Evolutionary conservation across 2,329 filamentous ascomycete genomes (phyloP), one percentile per base, ranked within the genome.

Genomic region (Aaosphaeria arxii): DNA sequence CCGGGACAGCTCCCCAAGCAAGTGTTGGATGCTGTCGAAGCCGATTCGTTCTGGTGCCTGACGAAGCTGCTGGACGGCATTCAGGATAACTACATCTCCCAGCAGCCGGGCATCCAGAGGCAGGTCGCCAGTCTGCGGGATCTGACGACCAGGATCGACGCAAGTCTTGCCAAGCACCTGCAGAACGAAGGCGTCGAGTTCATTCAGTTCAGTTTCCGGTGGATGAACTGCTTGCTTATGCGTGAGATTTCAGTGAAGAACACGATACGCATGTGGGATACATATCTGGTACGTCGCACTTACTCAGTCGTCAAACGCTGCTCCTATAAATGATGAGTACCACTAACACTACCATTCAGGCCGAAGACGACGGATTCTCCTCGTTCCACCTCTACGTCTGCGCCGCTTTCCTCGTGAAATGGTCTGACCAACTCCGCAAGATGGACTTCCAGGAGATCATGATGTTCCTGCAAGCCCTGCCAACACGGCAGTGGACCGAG

Each of bases 181-280:
- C 90, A 96, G 66, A 82, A 82, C 28, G 91, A 97, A 71, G 87
- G 91, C 31, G 90, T 99, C 30, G 94, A 99, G 67, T 99, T 99
- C 65, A 99, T 99, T 63, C 94, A 99, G 67, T 99, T 99, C 73
- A 96, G 91, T 71, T 99, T 99, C 69, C 82, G 94, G 48, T 99
- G 94, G 94, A 99, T 99, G 94, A 99, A 99, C 64, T 99, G 94
- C 70, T 82, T 99, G 45, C 78, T 99, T 56, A 99, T 99, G 94
- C 83, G 94, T 54, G 94, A 99, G 74, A 88, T 99, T 56, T 96
- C 88, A 66, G 92, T 99, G 48, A 89, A 86, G 69, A 97, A 96
- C 68, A 96, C 91, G 0, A 95, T 99, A 55, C 82, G 94, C 59
- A 99, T 99, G 94, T 99, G 94, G 94, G 94, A 99, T 71, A 99